Conservation (phyloP, 331 rosid genomes). For the Prunus yedoensis region DNA sequence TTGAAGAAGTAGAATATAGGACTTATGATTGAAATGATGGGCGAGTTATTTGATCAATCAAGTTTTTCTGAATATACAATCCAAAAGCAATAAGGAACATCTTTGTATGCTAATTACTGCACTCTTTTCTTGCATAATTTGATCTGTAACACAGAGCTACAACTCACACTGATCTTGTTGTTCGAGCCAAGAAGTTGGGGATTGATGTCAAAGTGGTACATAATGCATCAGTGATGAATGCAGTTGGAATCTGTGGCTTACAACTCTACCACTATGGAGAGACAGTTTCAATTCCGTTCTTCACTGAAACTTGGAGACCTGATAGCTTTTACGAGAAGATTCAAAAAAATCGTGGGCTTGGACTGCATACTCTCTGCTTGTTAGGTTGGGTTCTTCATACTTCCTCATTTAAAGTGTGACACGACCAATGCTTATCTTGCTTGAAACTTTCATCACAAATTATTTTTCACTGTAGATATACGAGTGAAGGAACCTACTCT, state of each 20-base stretch:
- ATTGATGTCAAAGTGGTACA: conserved; percentile 68
- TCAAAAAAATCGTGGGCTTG: conserved; percentile 58
- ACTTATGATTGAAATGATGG: neutral
- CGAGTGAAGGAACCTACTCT: conserved; percentile 91
- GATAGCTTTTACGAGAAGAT: conserved; percentile 92
- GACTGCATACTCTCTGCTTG: conserved; percentile 89
- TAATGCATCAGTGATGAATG: conserved; percentile 91
- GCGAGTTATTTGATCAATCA: neutral
- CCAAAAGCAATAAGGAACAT: neutral
- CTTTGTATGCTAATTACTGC: neutral
- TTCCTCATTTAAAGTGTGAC: neutral
- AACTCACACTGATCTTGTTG: conserved; percentile 86
- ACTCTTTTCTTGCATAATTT: neutral
- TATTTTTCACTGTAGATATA: conserved; percentile 50
- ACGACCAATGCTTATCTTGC: neutral
- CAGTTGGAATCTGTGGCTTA: conserved; percentile 81
- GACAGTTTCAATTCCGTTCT: conserved; percentile 80
- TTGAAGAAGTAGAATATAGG: neutral
- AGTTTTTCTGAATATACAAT: neutral
- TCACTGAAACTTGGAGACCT: conserved; percentile 84
- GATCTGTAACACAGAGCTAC: conserved; percentile 57
- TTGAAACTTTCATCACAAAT: neutral
- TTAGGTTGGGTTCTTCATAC: conserved; percentile 49
- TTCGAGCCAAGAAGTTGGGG: conserved; percentile 79
- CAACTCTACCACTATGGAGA: conserved; percentile 91